Evolutionary conservation across 441 rosid genomes (phyloP).

Genomic region (Bruguiera hainesii): DNA sequence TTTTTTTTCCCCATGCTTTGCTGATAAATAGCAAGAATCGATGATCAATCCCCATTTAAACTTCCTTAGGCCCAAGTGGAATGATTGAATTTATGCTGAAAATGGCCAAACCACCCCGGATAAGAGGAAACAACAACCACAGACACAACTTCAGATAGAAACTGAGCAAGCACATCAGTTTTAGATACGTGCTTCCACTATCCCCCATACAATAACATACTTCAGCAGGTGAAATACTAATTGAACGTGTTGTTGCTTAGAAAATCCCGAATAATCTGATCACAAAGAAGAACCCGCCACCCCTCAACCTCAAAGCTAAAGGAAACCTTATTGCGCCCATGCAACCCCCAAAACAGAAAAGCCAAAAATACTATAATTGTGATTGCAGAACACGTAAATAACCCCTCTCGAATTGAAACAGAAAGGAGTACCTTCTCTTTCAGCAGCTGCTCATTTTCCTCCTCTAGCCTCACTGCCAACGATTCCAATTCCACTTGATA

Average conservation of each 20-base stretch:
- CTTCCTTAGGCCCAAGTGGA: background rate
- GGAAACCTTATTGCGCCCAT: no score
- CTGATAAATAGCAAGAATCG: background rate
- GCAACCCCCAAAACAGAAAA: no score
- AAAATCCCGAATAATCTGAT: no score
- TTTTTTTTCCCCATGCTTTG: no score
- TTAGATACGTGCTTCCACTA: no score
- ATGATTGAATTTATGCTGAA: background rate
- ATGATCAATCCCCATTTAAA: background rate
- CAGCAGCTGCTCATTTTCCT: constrained; percentile 64
- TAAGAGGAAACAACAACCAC: background rate
- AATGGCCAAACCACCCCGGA: background rate
- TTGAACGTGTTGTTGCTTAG: no score
- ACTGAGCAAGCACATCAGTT: no score
- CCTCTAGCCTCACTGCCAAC: constrained; percentile 60
- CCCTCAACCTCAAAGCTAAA: no score
- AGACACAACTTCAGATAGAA: no score
- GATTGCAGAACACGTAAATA: background rate
- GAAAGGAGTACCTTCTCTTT: constrained; percentile 55
- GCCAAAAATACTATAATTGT: background rate
- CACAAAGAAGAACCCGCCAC: no score
- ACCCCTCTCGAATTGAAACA: background rate
- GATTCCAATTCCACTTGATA: constrained; percentile 83
- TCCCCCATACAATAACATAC: no score
- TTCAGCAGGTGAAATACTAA: no score